Evolutionary conservation across 305 asterid species (phyloP), one percentile per base, ranked within the genome.

Genomic region (Nicotiana rustica): DNA sequence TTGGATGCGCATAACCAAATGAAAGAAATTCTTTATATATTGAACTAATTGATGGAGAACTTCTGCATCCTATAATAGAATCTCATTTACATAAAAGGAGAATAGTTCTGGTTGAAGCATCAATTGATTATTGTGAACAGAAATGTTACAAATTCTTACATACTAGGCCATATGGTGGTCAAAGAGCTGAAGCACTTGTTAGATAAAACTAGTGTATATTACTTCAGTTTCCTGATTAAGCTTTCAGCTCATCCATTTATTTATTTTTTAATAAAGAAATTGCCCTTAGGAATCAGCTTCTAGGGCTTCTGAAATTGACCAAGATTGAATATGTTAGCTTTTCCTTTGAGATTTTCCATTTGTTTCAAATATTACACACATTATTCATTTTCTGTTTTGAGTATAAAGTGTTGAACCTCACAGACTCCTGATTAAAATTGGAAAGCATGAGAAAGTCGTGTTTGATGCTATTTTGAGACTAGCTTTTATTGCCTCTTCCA

Each of bases 81-180:
- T 67, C 49, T 67, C 14, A n/a, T 68, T 68, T 36, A 68, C 31
- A 38, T 36, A 38, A 36, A 68, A 36, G 77, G 31, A 38, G 31
- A 68, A 68, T 36, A 68, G 33, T 38, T 36, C 31, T 68, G 31
- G 41, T 68, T 68, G 33, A 36, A 36, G 77, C 10, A 36, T 10
- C 10, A 41, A 41, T 6, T 41, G 47, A 41, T 41, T 41, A 41
- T 41, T 7, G 9, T 41, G 47, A 41, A 41, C 47, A 41, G 5
- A 68, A 68, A 38, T 68, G 56, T 25, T 38, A 38, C 77, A 68
- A 68, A 68, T 36, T 68, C 33, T 38, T 38, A 68, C 9, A 68
- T 68, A 68, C 77, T 14, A 68, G 31, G 52, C 35, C 52, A 67
- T 67, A 67, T 7, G 52, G 56, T 68, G 56, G 77, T 68, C n/a